A percentile compares a stretch with the other conserved stretches of the same genome.
Conservation (phyloP, 768 basidiomycete genomes). For the Xerocomellus amylosporus region DNA sequence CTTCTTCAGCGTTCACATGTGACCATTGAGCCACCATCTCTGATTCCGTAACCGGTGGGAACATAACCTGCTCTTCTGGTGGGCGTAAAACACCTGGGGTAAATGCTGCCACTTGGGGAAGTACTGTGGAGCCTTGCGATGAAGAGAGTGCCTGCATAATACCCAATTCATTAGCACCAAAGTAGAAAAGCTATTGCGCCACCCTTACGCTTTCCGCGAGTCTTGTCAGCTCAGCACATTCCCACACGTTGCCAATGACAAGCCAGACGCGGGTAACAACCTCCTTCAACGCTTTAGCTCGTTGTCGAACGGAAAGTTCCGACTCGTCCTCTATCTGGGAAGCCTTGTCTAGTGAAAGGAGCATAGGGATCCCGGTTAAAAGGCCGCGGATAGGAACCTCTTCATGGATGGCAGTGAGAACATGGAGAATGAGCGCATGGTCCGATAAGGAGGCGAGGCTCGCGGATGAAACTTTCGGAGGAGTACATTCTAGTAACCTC, state of each 20-base stretch:
- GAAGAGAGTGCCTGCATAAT: constrained; percentile 44
- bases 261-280: constrained; percentile 65
- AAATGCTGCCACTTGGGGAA: constrained; percentile 36
- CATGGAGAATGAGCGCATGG: constrained; percentile 65
- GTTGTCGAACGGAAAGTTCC: constrained; percentile 40
- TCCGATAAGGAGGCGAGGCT: constrained; percentile 66
- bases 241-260: constrained; percentile 70
- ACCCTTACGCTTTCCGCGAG: constrained; percentile 54
- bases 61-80: constrained; percentile 43
- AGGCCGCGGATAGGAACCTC: constrained; percentile 73
- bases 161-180: constrained; percentile 15
- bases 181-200: constrained; percentile 12
- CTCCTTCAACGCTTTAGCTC: constrained; percentile 56
- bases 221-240: constrained; percentile 49
- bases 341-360: constrained; percentile 66
- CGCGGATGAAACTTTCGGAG: constrained; percentile 41
- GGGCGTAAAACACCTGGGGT: constrained; percentile 43
- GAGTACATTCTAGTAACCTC: constrained; percentile 49
- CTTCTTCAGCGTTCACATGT: constrained; percentile 51
- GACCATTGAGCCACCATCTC: constrained; percentile 26
- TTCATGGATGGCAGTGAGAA: constrained; percentile 66
- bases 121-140: constrained; percentile 35
- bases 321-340: constrained; percentile 42
- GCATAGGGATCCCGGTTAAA: constrained; percentile 80
- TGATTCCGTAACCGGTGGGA: constrained; percentile 33